Percentiles rank a stretch among this genome's conserved stretches.
Conservation (phyloP, 2,329 filamentous ascomycete genomes). For the Anthostomella pinea region DNA sequence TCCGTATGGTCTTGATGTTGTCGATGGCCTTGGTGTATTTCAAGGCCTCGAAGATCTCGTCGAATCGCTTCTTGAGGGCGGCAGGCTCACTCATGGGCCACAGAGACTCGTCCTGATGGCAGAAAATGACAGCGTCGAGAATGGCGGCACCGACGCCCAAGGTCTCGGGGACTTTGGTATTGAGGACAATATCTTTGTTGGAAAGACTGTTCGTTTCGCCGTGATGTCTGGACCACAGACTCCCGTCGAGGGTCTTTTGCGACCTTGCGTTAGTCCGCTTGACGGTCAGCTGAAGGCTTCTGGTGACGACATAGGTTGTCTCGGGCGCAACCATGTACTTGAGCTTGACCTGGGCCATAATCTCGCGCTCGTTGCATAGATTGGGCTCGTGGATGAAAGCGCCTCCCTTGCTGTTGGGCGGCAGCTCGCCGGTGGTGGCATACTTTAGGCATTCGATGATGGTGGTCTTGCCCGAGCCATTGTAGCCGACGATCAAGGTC, state of each 20-base stretch:
- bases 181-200: conserved; percentile 75
- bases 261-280: conserved; percentile 75
- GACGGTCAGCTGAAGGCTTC: conserved; percentile 80
- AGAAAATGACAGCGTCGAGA: conserved; percentile 94
- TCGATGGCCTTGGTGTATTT: conserved; percentile 98
- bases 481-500: conserved; percentile 94
- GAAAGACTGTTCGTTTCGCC: conserved; percentile 79
- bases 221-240: conserved; percentile 70
- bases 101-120: conserved; percentile 94
- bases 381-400: conserved; percentile 98
- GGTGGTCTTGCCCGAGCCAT: conserved; percentile 97
- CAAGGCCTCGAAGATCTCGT: conserved; percentile 94
- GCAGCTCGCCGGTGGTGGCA: conserved; percentile 90
- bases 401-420: conserved; percentile 84
- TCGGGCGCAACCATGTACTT: conserved; percentile 78
- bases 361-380: conserved; percentile 81
- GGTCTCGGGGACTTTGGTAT: conserved; percentile 78
- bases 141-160: conserved; percentile 88
- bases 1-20: conserved; percentile 83
- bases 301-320: conserved; percentile 75
- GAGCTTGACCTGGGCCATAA: conserved; percentile 87
- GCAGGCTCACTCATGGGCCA: conserved; percentile 93
- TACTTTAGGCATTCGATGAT: conserved; percentile 99
- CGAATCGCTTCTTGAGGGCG: conserved; percentile 87
- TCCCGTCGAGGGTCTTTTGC: conserved; percentile 82